A percentile compares a stretch with the other conserved stretches of the same genome.
Evolutionary conservation across 2,329 filamentous ascomycete genomes (phyloP).

Genomic region (Aspergillus ochraceoroseus): DNA sequence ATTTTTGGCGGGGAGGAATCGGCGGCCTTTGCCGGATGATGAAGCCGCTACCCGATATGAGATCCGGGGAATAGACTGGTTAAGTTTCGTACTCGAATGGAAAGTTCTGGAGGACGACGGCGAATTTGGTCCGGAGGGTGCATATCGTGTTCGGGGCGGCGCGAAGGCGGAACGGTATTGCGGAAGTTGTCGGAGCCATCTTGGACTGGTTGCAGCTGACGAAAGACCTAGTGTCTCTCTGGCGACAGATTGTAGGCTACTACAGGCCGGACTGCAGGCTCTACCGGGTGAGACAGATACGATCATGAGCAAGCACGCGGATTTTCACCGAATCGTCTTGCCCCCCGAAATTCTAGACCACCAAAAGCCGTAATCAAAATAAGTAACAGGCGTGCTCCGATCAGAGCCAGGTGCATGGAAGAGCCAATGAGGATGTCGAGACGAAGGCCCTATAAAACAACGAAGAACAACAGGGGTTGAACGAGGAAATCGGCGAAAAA

Average conservation of each 20-base stretch:
- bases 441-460: too few relatives aligned
- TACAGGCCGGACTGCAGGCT: constrained; percentile 35
- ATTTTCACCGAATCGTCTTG: constrained; percentile 20
- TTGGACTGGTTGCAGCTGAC: constrained; percentile 12
- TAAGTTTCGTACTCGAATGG: constrained; percentile 28
- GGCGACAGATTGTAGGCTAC: constrained; percentile 28
- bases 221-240: constrained; percentile 21
- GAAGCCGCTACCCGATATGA: constrained; percentile 69
- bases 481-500: too few relatives aligned
- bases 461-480: neutral
- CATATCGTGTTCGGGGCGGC: constrained; percentile 5
- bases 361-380: constrained; percentile 4
- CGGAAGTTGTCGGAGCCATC: constrained; percentile 13
- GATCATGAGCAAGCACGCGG: constrained; percentile 30
- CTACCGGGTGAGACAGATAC: constrained; percentile 28
- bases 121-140: constrained; percentile 4
- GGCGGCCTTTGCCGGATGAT: constrained; percentile 66
- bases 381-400: constrained; percentile 1
- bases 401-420: constrained; percentile 1
- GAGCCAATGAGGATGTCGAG: too few relatives aligned
- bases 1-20: constrained; percentile 63
- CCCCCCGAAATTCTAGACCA: constrained; percentile 21
- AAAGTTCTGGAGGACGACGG: constrained; percentile 22
- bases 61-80: constrained; percentile 39
- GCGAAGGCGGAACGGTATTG: constrained; percentile 9